A percentile compares a stretch with the other conserved stretches of the same genome.
Conservation (phyloP, 2,329 filamentous ascomycete species). For the Penicillium decumbens region DNA sequence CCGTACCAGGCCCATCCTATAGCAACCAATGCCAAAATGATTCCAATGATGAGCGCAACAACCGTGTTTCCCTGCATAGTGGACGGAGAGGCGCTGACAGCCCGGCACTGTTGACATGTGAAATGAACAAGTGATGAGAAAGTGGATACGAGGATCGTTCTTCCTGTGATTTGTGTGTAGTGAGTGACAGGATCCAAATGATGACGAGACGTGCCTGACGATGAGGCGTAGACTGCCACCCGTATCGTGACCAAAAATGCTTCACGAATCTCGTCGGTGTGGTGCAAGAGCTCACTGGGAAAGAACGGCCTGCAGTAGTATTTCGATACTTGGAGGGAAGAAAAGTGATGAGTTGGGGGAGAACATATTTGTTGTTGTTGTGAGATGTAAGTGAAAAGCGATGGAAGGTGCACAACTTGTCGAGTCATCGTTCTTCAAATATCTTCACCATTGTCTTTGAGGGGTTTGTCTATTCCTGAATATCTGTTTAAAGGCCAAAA, state of each 20-base stretch:
- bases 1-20: constrained; percentile 5
- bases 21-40: neutral
- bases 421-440: neutral
- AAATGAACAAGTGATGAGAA: neutral
- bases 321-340: neutral
- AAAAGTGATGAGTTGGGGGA: neutral
- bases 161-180: neutral
- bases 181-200: neutral
- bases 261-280: too few relatives aligned
- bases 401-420: neutral
- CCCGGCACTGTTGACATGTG: neutral
- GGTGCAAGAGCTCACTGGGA: neutral
- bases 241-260: neutral
- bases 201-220: neutral
- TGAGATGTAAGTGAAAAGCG: too few relatives aligned
- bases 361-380: neutral
- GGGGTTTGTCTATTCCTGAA: constrained; percentile 21
- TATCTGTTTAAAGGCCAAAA: neutral
- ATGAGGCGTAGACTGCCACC: neutral
- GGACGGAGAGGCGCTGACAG: neutral
- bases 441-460: neutral
- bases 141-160: neutral
- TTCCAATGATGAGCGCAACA: constrained; percentile 11
- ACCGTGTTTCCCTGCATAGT: constrained; percentile 18
- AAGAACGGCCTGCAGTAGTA: neutral